Evolutionary conservation across 345 rosid genomes (phyloP).

Genomic region (Pseudoturritis turrita): DNA sequence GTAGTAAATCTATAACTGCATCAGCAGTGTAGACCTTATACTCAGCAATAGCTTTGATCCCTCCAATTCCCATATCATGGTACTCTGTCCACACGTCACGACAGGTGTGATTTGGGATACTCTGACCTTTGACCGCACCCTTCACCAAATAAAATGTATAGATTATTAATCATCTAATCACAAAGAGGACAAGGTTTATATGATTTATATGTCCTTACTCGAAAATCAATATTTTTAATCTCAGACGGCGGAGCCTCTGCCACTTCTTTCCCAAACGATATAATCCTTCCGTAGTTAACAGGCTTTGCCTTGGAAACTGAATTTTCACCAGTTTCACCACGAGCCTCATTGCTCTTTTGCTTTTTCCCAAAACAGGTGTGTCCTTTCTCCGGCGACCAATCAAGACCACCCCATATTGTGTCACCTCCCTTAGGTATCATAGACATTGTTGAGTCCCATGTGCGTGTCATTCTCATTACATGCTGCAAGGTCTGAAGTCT

Average conservation of each 20-base stretch:
- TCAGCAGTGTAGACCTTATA: slow-evolving; percentile 77
- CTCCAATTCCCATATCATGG: slow-evolving; percentile 86
- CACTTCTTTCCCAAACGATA: slow-evolving; percentile 81
- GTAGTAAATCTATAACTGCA: slow-evolving; percentile 59
- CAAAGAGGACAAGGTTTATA: not conserved
- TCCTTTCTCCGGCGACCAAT: slow-evolving; percentile 89
- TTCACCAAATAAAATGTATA: slow-evolving; percentile 33
- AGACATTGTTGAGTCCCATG: slow-evolving; percentile 98
- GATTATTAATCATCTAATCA: not conserved
- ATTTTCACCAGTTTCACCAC: slow-evolving; percentile 30
- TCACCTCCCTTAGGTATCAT: slow-evolving; percentile 96
- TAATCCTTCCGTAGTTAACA: slow-evolving; percentile 73
- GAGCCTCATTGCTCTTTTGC: slow-evolving; percentile 44
- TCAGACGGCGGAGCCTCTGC: slow-evolving; percentile 65
- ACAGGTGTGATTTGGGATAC: slow-evolving; percentile 62
- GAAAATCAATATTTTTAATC: slow-evolving; percentile 71
- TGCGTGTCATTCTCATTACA: slow-evolving; percentile 75
- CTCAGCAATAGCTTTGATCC: slow-evolving; percentile 78
- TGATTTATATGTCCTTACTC: slow-evolving; percentile 43
- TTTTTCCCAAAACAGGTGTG: slow-evolving; percentile 39
- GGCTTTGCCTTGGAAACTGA: slow-evolving; percentile 35
- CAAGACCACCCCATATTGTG: slow-evolving; percentile 91
- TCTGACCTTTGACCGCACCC: slow-evolving; percentile 78
- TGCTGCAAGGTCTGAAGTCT: slow-evolving; percentile 80
- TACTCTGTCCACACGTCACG: slow-evolving; percentile 93